phyloP scores from a whole-genome alignment of 139 green algal genomes.

The Gonium pectorale region DNA sequence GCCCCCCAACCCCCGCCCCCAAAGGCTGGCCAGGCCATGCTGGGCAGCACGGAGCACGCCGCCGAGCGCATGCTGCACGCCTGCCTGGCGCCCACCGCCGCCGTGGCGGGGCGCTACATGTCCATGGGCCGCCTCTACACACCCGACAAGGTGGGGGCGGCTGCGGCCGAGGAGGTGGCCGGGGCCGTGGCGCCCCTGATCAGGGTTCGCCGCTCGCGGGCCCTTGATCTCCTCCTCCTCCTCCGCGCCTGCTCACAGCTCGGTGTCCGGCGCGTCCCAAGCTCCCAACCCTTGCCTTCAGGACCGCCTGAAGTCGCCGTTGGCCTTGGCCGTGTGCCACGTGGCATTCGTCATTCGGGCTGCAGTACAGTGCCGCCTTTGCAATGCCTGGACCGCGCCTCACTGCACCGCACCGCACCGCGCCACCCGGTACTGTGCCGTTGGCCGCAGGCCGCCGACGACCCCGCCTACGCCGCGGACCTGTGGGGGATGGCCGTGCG shows the following conservation, averaged over 20 bases:
- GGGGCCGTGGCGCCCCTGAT: background rate
- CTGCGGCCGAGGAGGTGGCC: background rate
- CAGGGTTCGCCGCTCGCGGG: too few species aligned
- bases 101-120: constrained; percentile 53
- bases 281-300: too few species aligned
- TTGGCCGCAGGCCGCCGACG: constrained; percentile 33
- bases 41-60: constrained; percentile 50
- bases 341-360: too few species aligned
- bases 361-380: too few species aligned
- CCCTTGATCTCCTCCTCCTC: too few species aligned
- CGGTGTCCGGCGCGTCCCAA: too few species aligned
- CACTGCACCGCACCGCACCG: too few species aligned
- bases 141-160: constrained; percentile 1
- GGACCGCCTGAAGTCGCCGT: too few species aligned
- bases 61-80: constrained; percentile 57
- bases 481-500: constrained; percentile 41
- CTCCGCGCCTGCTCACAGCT: too few species aligned
- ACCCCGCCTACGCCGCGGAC: constrained; percentile 25
- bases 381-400: too few species aligned
- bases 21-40: constrained; percentile 35
- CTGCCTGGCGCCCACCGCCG: constrained; percentile 33
- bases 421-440: background rate
- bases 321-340: too few species aligned
- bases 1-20: constrained; percentile 13
- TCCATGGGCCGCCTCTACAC: constrained; percentile 25